A percentile compares a stretch with the other conserved stretches of the same genome.
Conservation (phyloP, 768 basidiomycete genomes). For the Crassisporium funariophilum region DNA sequence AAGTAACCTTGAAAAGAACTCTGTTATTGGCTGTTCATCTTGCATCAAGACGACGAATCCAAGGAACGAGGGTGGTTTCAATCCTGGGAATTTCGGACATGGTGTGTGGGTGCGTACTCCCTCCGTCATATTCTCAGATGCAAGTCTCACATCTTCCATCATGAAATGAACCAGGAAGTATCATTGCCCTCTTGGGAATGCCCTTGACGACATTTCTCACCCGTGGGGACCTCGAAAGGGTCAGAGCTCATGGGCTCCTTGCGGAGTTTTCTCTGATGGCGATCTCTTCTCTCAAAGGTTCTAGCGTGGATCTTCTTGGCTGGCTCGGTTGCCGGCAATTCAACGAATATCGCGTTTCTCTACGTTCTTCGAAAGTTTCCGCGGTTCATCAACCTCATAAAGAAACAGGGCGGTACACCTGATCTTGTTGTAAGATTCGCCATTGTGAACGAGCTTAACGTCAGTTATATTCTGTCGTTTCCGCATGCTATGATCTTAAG, state of each 20-base stretch:
- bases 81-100: conserved; percentile 75
- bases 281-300: conserved; percentile 43
- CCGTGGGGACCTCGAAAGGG: conserved; percentile 59
- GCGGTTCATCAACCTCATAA: conserved; percentile 67
- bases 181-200: conserved; percentile 68
- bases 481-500: conserved; percentile 4
- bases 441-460: conserved; percentile 80
- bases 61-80: conserved; percentile 81
- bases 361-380: conserved; percentile 76
- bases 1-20: conserved; percentile 49
- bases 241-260: conserved; percentile 30
- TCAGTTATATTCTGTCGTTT: conserved; percentile 35
- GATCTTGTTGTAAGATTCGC: conserved; percentile 72
- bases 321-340: conserved; percentile 65
- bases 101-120: conserved; percentile 60
- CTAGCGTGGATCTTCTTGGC: conserved; percentile 76
- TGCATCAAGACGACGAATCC: conserved; percentile 72
- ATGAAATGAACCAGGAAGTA: conserved; percentile 49
- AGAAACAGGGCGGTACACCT: conserved; percentile 72
- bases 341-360: conserved; percentile 70
- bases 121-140: neutral
- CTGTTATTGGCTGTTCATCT: conserved; percentile 81
- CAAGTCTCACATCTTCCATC: conserved; percentile 1
- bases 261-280: too few relatives aligned
- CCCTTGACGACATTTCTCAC: conserved; percentile 67